phyloP scores from a whole-genome alignment of 2,329 filamentous ascomycete genomes.

The Aureobasidium subglaciale region DNA sequence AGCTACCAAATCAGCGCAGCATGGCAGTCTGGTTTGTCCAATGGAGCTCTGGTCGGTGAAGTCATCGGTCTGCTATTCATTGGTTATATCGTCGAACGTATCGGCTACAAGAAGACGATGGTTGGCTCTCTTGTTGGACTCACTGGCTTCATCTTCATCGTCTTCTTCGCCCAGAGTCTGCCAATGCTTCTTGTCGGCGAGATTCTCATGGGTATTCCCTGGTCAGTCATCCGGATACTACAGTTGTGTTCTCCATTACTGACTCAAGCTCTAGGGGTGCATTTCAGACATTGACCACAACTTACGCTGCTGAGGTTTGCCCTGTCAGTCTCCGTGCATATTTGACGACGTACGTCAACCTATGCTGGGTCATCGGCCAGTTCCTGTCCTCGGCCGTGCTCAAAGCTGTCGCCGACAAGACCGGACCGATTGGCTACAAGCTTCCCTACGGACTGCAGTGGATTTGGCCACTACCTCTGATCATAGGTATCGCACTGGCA shows the following conservation, averaged over 20 bases:
- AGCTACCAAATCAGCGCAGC: constrained; percentile 45
- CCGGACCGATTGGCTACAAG: constrained; percentile 24
- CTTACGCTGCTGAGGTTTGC: constrained; percentile 63
- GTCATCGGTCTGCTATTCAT: constrained; percentile 61
- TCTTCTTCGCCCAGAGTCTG: constrained; percentile 35
- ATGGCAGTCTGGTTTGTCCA: constrained; percentile 53
- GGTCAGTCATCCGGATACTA: background rate
- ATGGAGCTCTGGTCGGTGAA: constrained; percentile 54
- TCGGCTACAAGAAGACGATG: constrained; percentile 44
- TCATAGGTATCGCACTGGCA: constrained; percentile 24
- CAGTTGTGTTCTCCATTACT: background rate
- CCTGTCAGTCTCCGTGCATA: constrained; percentile 52
- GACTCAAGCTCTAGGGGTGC: constrained; percentile 18
- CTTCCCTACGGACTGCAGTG: constrained; percentile 41
- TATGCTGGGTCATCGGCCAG: constrained; percentile 56
- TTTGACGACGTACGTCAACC: constrained; percentile 53
- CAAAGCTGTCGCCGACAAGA: constrained; percentile 21
- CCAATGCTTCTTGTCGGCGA: constrained; percentile 23
- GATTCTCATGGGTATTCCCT: constrained; percentile 17
- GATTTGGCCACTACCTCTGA: constrained; percentile 36
- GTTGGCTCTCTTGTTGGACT: constrained; percentile 50
- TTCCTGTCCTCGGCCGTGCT: constrained; percentile 40
- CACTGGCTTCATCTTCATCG: constrained; percentile 48
- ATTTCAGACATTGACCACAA: constrained; percentile 36
- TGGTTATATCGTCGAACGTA: constrained; percentile 53